Evolutionary conservation across 306 rosid species (phyloP).

Genomic region (Trifolium subterraneum): DNA sequence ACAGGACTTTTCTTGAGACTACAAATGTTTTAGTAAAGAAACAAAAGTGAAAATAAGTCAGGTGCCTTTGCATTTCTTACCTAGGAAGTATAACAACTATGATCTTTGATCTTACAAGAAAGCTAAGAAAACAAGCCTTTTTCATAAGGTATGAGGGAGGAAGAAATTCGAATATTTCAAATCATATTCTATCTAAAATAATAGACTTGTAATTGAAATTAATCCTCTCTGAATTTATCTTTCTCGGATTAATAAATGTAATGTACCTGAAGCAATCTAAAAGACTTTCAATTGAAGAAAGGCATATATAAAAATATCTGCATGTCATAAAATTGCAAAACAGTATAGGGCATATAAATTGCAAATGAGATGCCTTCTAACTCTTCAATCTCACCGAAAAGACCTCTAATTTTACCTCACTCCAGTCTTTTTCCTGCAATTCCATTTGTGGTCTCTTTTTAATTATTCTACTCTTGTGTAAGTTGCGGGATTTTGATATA

Average conservation of each 20-base stretch:
- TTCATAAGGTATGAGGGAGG: slow-evolving; percentile 16
- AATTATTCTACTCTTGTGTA: not conserved
- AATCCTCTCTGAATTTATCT: slow-evolving; percentile 15
- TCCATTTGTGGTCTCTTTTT: slow-evolving; percentile 4
- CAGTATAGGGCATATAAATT: slow-evolving; percentile 8
- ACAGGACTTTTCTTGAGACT: slow-evolving; percentile 10
- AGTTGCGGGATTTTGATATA: not conserved
- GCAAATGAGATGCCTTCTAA: slow-evolving; percentile 4
- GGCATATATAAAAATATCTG: slow-evolving; percentile 2
- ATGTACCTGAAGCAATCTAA: not conserved
- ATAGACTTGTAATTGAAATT: slow-evolving; percentile 18
- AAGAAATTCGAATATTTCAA: slow-evolving; percentile 10
- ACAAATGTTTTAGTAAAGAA: not conserved
- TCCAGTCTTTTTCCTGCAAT: not conserved
- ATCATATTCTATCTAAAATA: slow-evolving; percentile 4
- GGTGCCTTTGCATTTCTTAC: not conserved
- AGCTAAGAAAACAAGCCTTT: slow-evolving; percentile 30
- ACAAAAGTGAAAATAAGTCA: slow-evolving; percentile 2
- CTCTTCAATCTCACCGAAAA: not conserved
- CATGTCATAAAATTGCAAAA: slow-evolving; percentile 29
- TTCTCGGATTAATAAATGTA: not conserved
- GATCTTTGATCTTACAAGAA: slow-evolving; percentile 3
- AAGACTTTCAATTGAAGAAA: slow-evolving; percentile 7
- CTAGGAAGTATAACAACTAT: not conserved
- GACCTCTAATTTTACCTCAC: slow-evolving; percentile 16